Base-by-base conservation (phyloP, 2,329 filamentous ascomycete genomes). In the Cercospora beticola region DNA sequence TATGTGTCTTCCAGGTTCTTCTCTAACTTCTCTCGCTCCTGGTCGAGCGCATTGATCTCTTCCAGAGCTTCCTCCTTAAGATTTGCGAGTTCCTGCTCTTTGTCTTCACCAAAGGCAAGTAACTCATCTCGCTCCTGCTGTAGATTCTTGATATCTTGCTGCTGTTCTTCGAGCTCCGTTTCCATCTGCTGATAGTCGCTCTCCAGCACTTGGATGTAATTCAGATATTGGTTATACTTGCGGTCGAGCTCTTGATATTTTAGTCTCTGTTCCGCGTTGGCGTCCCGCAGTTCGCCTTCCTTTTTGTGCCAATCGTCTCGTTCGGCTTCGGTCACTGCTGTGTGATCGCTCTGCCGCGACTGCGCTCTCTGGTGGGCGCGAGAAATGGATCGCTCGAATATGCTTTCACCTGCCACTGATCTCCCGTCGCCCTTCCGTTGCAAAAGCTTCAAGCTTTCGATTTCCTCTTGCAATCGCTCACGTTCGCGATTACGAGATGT, bases 401-500 rank as follows among this genome's bases (percentile, higher is more conserved):
- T 91, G 78, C 93, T 97, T 77, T 98, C 95, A 5, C 94, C 89
- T 1, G 93, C 84, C 64, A 87, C 80, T 3, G 87, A 89, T 66
- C 85, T 82, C 64, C 79, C 80, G 70, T 88, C 91, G 31, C 88
- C 88, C 71, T 92, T 89, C 65, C 93, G 89, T 72, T 93, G 90
- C 1, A 91, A 89, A 75, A 98, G 88, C 81, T 98, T 99, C 70
- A 99, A 85, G 70, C 97, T 94, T 80, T 99, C 95, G 71, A 98
- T 98, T 78, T 99, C 94, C 77, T 97, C 93, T 79, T 98, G 97
- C 8, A 99, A 85, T 5, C 93, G 89, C 78, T 98, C 94, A 77
- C 97, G 96, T 78, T 99, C 95, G 28, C 93, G 91, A 76, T 97
- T 97, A 26, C 95, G 88, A 40, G 95, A 98, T 0, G 94, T 97